A percentile compares a stretch with the other conserved stretches of the same genome.
Evolutionary conservation across 352 stramenopile genomes (phyloP).

Genomic region (Phytophthora sp.): DNA sequence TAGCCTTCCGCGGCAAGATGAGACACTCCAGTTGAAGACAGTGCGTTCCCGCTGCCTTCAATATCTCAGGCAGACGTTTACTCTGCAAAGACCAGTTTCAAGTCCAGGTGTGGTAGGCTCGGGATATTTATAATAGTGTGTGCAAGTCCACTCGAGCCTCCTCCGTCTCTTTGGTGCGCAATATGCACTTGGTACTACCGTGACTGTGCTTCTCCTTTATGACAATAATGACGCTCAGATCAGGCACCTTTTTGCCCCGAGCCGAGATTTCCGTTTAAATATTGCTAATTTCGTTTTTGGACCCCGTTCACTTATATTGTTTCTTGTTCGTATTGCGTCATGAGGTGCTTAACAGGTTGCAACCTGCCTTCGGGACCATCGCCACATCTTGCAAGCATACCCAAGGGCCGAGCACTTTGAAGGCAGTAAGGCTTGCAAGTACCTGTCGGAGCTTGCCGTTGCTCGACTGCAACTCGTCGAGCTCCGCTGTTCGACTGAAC

Average conservation of each 20-base stretch:
- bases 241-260: background rate
- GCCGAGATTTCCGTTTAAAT: conserved; percentile 4
- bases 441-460: too few relatives aligned
- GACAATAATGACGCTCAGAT: conserved; percentile 7
- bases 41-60: conserved; percentile 21
- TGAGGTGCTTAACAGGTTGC: conserved; percentile 7
- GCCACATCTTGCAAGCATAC: conserved; percentile 5
- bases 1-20: conserved; percentile 22
- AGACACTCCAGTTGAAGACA: conserved; percentile 34
- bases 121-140: conserved; percentile 5
- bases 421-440: background rate
- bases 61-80: conserved; percentile 15
- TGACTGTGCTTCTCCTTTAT: background rate
- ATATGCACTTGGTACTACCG: background rate
- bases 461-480: too few relatives aligned
- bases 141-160: conserved; percentile 25
- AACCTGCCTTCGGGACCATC: conserved; percentile 16
- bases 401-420: background rate
- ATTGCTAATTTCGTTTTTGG: conserved; percentile 2
- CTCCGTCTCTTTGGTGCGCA: conserved; percentile 10
- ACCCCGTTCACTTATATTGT: conserved; percentile 4
- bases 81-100: conserved; percentile 26
- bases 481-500: too few relatives aligned
- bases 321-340: conserved; percentile 9
- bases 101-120: conserved; percentile 20